Evolutionary conservation across 768 basidiomycete species (phyloP).

Genomic region (Dioszegia hungarica): DNA sequence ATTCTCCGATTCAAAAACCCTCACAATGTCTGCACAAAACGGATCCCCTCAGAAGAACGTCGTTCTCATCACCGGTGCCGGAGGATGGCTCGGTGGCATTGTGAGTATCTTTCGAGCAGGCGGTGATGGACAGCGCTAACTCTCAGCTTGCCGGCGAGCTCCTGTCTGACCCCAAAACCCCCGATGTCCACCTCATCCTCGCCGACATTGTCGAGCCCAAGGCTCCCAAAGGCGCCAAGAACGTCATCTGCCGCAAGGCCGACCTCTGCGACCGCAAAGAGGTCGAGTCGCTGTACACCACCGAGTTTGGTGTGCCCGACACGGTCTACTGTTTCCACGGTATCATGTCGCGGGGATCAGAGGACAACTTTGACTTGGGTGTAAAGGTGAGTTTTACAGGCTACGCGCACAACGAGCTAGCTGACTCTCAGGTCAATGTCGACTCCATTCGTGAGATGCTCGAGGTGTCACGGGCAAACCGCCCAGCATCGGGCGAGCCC

Average conservation of each 20-base stretch:
- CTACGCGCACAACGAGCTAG: neutral
- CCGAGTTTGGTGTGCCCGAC: conserved; percentile 45
- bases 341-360: conserved; percentile 47
- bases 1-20: neutral
- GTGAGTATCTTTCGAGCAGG: conserved; percentile 16
- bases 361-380: conserved; percentile 49
- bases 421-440: conserved; percentile 53
- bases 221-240: conserved; percentile 40
- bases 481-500: conserved; percentile 27
- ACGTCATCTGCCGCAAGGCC: conserved; percentile 41
- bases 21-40: conserved; percentile 5
- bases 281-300: conserved; percentile 41
- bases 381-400: conserved; percentile 35
- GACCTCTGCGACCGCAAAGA: conserved; percentile 38
- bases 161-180: conserved; percentile 41
- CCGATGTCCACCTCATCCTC: conserved; percentile 55
- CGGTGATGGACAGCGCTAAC: neutral
- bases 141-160: conserved; percentile 36
- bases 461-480: conserved; percentile 36
- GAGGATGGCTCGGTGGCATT: conserved; percentile 46
- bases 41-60: conserved; percentile 18
- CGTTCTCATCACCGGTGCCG: conserved; percentile 48
- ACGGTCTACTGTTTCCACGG: conserved; percentile 49
- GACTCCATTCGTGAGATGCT: conserved; percentile 56
- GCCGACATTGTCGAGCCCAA: conserved; percentile 54